Evolutionary conservation across 495 filamentous ascomycete species (phyloP), one percentile per base, ranked within the genome.

Genomic region (Chaetomidium leptoderma): DNA sequence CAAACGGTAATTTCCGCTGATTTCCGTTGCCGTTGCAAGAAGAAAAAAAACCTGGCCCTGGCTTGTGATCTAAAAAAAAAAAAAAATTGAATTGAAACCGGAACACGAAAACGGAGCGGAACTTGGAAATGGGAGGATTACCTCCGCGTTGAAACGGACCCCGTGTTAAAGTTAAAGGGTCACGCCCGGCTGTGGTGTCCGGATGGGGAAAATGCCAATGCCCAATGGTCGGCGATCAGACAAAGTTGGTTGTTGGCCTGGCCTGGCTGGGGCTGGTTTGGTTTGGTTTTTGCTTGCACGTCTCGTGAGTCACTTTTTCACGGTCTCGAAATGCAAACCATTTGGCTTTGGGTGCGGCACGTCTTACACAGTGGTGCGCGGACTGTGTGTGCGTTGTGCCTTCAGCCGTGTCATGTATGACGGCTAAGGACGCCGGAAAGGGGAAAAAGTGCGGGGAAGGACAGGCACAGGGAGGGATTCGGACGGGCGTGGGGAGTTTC

Each of bases 401-500:
- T 29, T 47, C 26, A 29, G 16, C 13, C 24, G 37, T 39, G 36
- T 8, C 9, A 17, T 9, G 19, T 9, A 42, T 21, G n/a, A 19
- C 2, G 17, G n/a, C n/a, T n/a, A n/a, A 39, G 45, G 11, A 32
- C 13, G 35, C 24, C 36, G 24, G 36, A 53, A 53, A 23, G 1
- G 37, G 50, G 50, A 29, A 44, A 45, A 55, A 45, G 52, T 45
- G 52, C 52, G 52, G 52, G 52, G 52, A 53, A 53, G 21, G 2
- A 26, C n/a, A n/a, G n/a, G n/a, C n/a, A n/a, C n/a, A n/a, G n/a
- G n/a, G 19, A 33, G 39, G 19, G 17, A 44, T n/a, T 17, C 9
- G n/a, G n/a, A n/a, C n/a, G n/a, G 29, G 9, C n/a, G 24, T 11
- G 46, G 45, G 13, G n/a, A 27, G 9, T 35, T 44, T 36, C 40